Base-by-base conservation (phyloP, 1,284 basidiomycete species). In the Cryptococcus floricola region DNA sequence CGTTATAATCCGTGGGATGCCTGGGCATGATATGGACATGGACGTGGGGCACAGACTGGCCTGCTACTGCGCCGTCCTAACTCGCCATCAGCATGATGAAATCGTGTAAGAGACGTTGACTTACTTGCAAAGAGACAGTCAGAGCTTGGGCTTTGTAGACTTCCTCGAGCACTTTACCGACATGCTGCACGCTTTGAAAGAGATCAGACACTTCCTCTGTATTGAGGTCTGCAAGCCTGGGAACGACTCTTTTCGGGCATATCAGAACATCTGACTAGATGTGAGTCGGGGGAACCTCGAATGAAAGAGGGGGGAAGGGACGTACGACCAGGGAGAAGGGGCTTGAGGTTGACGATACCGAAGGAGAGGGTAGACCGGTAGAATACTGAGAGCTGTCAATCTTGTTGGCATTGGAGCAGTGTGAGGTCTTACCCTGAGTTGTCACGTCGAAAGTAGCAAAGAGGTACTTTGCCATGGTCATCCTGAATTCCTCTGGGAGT, bases 291-390 rank as follows among this genome's bases (percentile, higher is more conserved):
- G 3, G 25, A 9, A 25, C 19, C 19, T 25, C n/a, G 5, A 31
- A 34, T 52, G 37, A 14, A 7, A 23, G 49, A 18, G 27, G 31
- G 31, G 37, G 9, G 39, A 41, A 28, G 10, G 14, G 5, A 82
- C 91, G 78, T 73, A 94, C 91, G 91, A 45, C 92, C 92, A 23
- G 91, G 91, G 10, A 95, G 85, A 61, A 96, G 85, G 1, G 93
- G 92, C 68, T 92, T 95, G 60, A 95, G 83, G 73, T 96, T 96
- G 47, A 95, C 92, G 63, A 95, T 87, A 4, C 88, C 92, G 70
- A 84, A 87, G 0, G 87, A 85, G 13, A 87, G 79, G 0, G 83
- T 65, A 1, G 84, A 83, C 42, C 84, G 82, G 70, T 87, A 88
- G 77, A 96, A 95, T 0, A 83, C 85, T 71, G 66, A 16, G 19